Percentiles rank a stretch among this genome's conserved stretches.
These are phyloP conservation scores for Lagenidium sp. DNA, from an alignment of 352 stramenopile genomes.

Conservation along the genomic window DNA sequence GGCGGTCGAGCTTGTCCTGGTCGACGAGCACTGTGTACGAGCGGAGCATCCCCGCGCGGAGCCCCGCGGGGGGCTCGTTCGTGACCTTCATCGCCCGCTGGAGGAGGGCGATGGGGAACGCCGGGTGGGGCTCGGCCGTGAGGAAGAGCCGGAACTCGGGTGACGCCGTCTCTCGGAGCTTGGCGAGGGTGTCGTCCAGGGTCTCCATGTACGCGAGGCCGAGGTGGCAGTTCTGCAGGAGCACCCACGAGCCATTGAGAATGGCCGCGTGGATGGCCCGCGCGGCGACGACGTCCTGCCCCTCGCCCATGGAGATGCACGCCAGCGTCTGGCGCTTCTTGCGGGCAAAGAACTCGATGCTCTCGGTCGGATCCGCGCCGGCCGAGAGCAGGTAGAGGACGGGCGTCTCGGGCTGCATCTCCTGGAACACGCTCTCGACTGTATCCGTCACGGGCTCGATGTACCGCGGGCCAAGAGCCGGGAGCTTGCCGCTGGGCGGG, in stretches of 20 bases:
- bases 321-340: slow-evolving; percentile 60
- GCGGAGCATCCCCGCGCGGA: slow-evolving; percentile 60
- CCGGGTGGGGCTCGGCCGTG: slow-evolving; percentile 48
- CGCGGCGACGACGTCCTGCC: slow-evolving; percentile 49
- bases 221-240: slow-evolving; percentile 77
- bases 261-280: slow-evolving; percentile 45
- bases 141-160: slow-evolving; percentile 69
- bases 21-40: slow-evolving; percentile 69
- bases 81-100: slow-evolving; percentile 66
- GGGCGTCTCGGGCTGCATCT: slow-evolving; percentile 54
- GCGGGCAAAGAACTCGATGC: slow-evolving; percentile 55
- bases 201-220: slow-evolving; percentile 57
- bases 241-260: slow-evolving; percentile 70
- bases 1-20: slow-evolving; percentile 70
- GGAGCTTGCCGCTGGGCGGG: slow-evolving; percentile 22
- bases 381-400: slow-evolving; percentile 68
- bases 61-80: slow-evolving; percentile 60
- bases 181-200: slow-evolving; percentile 40
- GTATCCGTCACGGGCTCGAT: slow-evolving; percentile 63
- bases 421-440: slow-evolving; percentile 52
- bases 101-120: slow-evolving; percentile 60
- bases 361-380: slow-evolving; percentile 62
- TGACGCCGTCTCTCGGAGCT: slow-evolving; percentile 22
- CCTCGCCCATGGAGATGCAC: slow-evolving; percentile 76
- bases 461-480: slow-evolving; percentile 51